A percentile compares a stretch with the other conserved stretches of the same genome.
phyloP scores from a whole-genome alignment of 257 asterid species.

The Lantana camara region DNA sequence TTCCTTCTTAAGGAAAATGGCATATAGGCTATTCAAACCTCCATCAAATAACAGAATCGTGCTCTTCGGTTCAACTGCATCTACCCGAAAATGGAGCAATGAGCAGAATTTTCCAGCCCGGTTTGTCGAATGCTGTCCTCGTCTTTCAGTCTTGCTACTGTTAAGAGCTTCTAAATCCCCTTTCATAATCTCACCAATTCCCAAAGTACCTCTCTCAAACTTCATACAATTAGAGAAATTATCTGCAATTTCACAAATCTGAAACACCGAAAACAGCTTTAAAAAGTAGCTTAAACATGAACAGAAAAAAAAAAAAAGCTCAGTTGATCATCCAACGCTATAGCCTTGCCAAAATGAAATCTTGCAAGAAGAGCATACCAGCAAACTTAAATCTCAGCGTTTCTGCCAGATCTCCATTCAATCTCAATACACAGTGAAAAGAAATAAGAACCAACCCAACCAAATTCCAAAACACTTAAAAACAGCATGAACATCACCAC shows the following conservation, averaged over 20 bases:
- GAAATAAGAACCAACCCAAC: conserved; percentile 67
- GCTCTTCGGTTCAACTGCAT: too few relatives aligned
- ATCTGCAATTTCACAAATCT: conserved; percentile 48
- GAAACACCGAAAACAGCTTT: conserved; percentile 3
- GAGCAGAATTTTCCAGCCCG: too few relatives aligned
- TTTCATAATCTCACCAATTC: conserved; percentile 38
- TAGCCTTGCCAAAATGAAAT: neutral
- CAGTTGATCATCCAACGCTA: neutral
- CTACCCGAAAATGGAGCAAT: too few relatives aligned
- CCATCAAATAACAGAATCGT: neutral
- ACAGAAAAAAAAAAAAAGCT: too few relatives aligned
- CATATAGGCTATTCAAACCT: too few relatives aligned
- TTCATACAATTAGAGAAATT: conserved; percentile 57
- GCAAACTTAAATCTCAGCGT: conserved; percentile 47
- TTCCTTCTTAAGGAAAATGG: too few relatives aligned
- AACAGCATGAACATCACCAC: conserved; percentile 44
- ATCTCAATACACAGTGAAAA: conserved; percentile 61
- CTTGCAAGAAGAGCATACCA: conserved; percentile 28
- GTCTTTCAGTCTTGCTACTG: too few relatives aligned
- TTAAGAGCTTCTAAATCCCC: too few relatives aligned
- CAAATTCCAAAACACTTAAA: conserved; percentile 57
- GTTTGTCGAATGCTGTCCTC: too few relatives aligned
- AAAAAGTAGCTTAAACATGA: neutral
- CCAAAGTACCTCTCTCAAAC: conserved; percentile 46
- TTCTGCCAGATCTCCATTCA: conserved; percentile 58